Evolutionary conservation across 225 moss, liverwort and hornwort species (phyloP), one percentile per base, ranked within the genome.

Genomic region (Bryoerythrophyllum caledonicum): DNA sequence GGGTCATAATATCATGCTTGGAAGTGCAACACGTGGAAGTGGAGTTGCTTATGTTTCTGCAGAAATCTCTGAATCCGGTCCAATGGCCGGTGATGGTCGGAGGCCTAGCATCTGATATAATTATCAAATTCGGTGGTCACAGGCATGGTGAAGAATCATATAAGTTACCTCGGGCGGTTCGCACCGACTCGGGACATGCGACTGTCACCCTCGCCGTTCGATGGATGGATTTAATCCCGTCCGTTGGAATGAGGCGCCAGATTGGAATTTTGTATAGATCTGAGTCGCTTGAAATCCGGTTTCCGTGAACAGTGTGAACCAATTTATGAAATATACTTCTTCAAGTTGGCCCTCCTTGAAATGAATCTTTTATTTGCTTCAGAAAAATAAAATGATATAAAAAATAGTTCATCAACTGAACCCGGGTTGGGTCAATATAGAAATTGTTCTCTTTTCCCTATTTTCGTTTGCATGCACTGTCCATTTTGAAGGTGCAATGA

Each of bases 41-140:
- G 20, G 28, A 17, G 65, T 8, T 28, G 55, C 65, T 28, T 15
- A n/a, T 43, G 28, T 74, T 65, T 28, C n/a, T 74, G 74, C 74
- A 55, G n/a, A 38, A 74, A 74, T 74, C 20, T 20, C 28, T 65
- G 65, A 59, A 40, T 30, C 51, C 19, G 71, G 75, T 58, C 75
- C 75, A 59, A 30, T 71, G 70, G 70, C 13, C 13, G 23, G 16
- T 8, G 27, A 26, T 20, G n/a, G 8, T 37, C 56, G 71, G 40
- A 40, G 4, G 13, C 17, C 38, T 8, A 2, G n/a, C 54, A 74
- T 63, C 27, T 27, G 73, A 40, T 72, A 49, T 35, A 65, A 38
- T 35, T 5, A 48, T 48, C 64, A 63, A n/a, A 64, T 34, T 52
- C 9, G 69, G 70, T 11, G 23, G 46, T 55, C 15, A 6, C 11